Conservation (phyloP, 148 eudicot genomes). For the Nepenthes gracilis region DNA sequence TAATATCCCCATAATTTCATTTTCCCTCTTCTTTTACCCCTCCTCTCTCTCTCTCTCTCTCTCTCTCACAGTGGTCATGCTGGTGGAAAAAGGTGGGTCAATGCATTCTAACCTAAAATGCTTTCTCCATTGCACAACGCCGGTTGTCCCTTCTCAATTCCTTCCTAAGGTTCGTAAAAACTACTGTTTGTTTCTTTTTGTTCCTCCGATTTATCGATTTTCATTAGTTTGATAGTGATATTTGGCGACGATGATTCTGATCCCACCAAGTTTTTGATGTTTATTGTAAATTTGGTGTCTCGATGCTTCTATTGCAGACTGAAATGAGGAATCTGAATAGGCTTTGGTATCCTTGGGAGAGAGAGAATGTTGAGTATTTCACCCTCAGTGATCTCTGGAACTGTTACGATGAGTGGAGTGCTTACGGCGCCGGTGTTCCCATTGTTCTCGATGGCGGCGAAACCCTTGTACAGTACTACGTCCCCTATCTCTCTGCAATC, state of each 20-base stretch:
- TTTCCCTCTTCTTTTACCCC: no score
- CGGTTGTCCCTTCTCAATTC: constrained; percentile 59
- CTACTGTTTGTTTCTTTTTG: neutral
- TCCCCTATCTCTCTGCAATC: constrained; percentile 88
- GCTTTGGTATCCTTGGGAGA: constrained; percentile 92
- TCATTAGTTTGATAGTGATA: neutral
- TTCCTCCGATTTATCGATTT: neutral
- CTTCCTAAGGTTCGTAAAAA: constrained; percentile 49
- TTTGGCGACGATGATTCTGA: no score
- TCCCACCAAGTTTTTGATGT: neutral
- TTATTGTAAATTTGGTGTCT: neutral
- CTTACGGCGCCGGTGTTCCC: constrained; percentile 94
- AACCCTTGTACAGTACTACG: constrained; percentile 76
- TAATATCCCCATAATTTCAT: no score
- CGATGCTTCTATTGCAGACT: constrained; percentile 24
- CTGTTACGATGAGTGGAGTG: constrained; percentile 90
- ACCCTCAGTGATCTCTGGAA: constrained; percentile 77
- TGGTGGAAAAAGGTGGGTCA: constrained; percentile 34
- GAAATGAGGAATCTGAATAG: constrained; percentile 66
- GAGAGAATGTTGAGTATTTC: constrained; percentile 69
- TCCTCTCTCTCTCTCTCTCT: constrained; percentile 4
- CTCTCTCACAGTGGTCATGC: constrained; percentile 17
- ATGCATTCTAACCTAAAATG: constrained; percentile 65
- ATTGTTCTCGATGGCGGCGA: constrained; percentile 31
- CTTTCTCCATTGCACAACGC: constrained; percentile 72